A percentile compares a stretch with the other conserved stretches of the same genome.
Evolutionary conservation across 176 grass and related monocot genomes (phyloP).

Genomic region (Aegilops sharonensis): DNA sequence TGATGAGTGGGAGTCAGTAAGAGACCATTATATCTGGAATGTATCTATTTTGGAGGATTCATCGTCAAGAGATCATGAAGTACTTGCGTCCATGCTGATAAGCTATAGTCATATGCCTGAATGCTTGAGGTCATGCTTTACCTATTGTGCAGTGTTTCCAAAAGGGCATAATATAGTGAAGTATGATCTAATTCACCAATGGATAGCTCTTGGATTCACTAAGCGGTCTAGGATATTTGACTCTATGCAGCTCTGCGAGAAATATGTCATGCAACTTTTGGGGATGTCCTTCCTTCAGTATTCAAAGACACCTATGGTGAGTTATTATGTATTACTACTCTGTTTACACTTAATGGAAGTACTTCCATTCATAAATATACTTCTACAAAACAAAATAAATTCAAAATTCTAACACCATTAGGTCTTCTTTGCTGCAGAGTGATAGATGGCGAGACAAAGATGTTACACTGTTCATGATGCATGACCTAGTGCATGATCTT

Average conservation of each 20-base stretch:
- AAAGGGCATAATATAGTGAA: slow-evolving; percentile 12
- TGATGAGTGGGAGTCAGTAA: too few species aligned
- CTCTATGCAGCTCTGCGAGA: not conserved
- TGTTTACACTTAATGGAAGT: not conserved
- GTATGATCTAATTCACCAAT: slow-evolving; percentile 36
- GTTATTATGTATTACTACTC: not conserved
- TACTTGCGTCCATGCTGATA: not conserved
- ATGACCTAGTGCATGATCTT: slow-evolving; percentile 41
- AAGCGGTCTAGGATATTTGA: not conserved
- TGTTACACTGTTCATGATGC: not conserved
- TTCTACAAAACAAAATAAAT: not conserved
- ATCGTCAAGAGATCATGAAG: not conserved
- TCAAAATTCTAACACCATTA: not conserved
- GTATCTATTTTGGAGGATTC: not conserved
- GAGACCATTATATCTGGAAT: too few species aligned
- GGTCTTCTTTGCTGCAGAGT: not conserved
- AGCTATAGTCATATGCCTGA: not conserved
- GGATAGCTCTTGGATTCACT: slow-evolving; percentile 18
- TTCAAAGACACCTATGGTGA: not conserved
- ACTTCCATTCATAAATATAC: not conserved
- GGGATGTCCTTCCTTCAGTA: slow-evolving; percentile 10
- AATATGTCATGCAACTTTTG: not conserved
- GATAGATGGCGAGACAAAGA: rapidly evolving
- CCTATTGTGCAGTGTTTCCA: slow-evolving; percentile 26
- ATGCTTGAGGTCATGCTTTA: not conserved